Conservation (phyloP, 2,329 filamentous ascomycete genomes). For the Sporothrix pseudoabietina region DNA sequence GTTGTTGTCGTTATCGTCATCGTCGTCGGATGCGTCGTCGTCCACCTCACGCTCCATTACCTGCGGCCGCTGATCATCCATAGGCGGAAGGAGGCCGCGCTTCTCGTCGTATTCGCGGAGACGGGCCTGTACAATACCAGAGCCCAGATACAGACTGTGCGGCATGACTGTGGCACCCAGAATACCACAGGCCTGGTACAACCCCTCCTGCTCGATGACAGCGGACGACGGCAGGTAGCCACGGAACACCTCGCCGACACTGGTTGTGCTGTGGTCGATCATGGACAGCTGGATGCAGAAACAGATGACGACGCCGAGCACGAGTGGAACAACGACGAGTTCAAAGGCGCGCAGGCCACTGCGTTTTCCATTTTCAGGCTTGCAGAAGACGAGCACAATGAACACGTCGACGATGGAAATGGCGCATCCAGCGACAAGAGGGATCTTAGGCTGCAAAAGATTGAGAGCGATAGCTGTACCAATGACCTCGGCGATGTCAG, state of each 20-base stretch:
- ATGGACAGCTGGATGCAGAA: conserved; percentile 70
- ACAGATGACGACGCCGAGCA: conserved; percentile 69
- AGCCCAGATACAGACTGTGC: conserved; percentile 68
- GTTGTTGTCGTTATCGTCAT: conserved; percentile 33
- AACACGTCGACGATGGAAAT: conserved; percentile 70
- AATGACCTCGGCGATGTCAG: conserved; percentile 72
- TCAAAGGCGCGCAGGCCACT: conserved; percentile 64
- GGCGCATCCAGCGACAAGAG: conserved; percentile 68
- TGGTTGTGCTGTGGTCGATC: conserved; percentile 56
- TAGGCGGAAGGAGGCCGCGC: conserved; percentile 51
- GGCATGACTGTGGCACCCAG: conserved; percentile 76
- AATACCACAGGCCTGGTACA: conserved; percentile 73
- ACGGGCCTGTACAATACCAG: conserved; percentile 68
- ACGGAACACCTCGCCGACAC: conserved; percentile 60
- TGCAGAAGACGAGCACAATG: conserved; percentile 67
- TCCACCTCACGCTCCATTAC: conserved; percentile 36
- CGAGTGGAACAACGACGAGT: conserved; percentile 62
- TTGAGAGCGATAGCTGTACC: conserved; percentile 71
- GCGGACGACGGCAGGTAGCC: conserved; percentile 66
- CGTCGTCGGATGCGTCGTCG: conserved; percentile 35
- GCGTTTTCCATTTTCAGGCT: conserved; percentile 54
- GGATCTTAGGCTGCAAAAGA: conserved; percentile 63
- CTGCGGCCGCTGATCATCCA: background rate
- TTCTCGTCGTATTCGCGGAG: conserved; percentile 64
- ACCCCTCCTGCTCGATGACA: conserved; percentile 59